Evolutionary conservation across 768 basidiomycete genomes (phyloP), one percentile per base, ranked within the genome.

Genomic region (Stropharia rugosoannulata): DNA sequence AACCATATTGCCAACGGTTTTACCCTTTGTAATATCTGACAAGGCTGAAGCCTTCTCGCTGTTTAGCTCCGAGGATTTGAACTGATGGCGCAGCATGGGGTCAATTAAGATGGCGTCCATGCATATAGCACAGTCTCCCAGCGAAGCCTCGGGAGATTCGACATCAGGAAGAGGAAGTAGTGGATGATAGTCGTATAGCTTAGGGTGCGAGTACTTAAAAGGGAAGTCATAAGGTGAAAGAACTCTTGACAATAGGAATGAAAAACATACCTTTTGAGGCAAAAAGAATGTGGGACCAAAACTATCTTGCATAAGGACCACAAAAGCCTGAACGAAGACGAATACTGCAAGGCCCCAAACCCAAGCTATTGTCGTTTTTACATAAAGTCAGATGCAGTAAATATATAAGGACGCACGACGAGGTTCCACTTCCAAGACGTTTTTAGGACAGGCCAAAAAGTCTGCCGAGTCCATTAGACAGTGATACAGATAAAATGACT

Each of bases 71-170:
- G 71, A 60, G 5, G 67, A 73, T 44, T 74, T 71, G 6, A 67
- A 65, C 25, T 62, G 73, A 18, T 71, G 63, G 7, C 69, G 73
- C 42, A 74, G 59, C 3, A 68, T 64, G 5, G 79, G 72, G 42
- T 84, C 80, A 22, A 82, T 67, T 39, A 82, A 64, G 59, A 95
- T 95, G 4, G 84, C 80, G 55, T 96, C 94, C 92, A 96, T 95
- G 64, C 94, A 96, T 50, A 97, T 95, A 5, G 92, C 84, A 63
- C 94, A 97, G 66, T 95, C 92, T 6, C 90, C 93, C 13, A 93
- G 73, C 2, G 87, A 81, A 60, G 87, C 84, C 43, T 87, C 87
- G 1, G 87, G 85, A 2, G 89, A 79, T 67, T 94, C 92, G 0
- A 87, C 67, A 64, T 93, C 90, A 0, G 86, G 78, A 1, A 81